Base-by-base conservation (phyloP, 495 filamentous ascomycete species). In the Neurospora sp. region DNA sequence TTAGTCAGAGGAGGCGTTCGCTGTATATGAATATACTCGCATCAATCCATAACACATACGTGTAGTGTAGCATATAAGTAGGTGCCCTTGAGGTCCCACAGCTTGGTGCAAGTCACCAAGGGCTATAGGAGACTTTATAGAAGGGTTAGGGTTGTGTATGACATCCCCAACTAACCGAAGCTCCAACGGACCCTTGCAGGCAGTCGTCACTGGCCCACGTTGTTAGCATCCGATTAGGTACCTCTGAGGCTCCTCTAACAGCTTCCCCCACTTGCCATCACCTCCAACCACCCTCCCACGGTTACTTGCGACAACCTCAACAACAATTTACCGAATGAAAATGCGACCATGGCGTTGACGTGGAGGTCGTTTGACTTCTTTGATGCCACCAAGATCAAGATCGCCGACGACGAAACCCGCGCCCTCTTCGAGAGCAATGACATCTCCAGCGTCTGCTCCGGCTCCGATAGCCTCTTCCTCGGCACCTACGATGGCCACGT, bases 331-430 rank as follows among this genome's bases (percentile, higher is more conserved):
- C 23, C 39, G 54, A 44, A 69, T 54, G 70, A 80, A 77, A 70
- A 81, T 80, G 77, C 77, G 40, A 79, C 75, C 70, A 82, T 82
- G 81, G 81, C 81, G 76, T 66, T 81, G 74, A 80, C 77, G 94
- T 98, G 96, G 96, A 97, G 97, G 92, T 90, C 92, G 71, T 98
- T 99, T 86, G 94, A 96, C 88, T 98, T 99, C 90, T 97, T 99
- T 86, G 94, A 97, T 81, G 93, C 97, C 80, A 89, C 90, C 74
- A 90, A 91, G 77, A 90, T 98, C 82, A 91, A 91, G 81, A 87
- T 92, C 73, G 86, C 92, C 71, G 92, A 94, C 81, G 92, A 92
- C 70, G 86, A 86, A 70, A 86, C 83, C 71, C 83, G 84, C 72
- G 75, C 82, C 74, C 79, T 84, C 82, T 81, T 85, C 79, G 81